Base-by-base conservation (phyloP, 179 eudicot genomes). In the Heliamphora pulchella region DNA sequence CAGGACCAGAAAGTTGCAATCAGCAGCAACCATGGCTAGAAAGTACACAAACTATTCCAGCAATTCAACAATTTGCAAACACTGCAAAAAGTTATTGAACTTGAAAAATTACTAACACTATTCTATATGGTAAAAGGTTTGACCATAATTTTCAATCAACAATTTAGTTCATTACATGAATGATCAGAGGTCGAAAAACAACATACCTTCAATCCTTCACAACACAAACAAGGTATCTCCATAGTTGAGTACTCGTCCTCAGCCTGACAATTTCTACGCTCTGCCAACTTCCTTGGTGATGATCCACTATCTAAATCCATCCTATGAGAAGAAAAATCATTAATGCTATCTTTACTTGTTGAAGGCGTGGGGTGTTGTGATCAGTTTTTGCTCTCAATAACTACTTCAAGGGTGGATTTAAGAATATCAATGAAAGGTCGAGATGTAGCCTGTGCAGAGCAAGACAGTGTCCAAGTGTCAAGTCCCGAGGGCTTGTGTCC, bases 191-290 rank as follows among this genome's bases (percentile, higher is more conserved):
- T 3, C 22, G 13, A 77, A 83, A 55, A 76, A 79, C 44, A 75
- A 74, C 89, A 43, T 5, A 91, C 98, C 97, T 91, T 93, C 81
- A 94, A 86, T 88, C 92, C 93, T 79, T 97, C 98, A 69, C 91
- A 81, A 79, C 98, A 93, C 47, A 91, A 87, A 84, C 97, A 94
- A 3, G 98, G 98, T 15, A 87, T 79, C 86, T 94, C 97, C 97
- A 94, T 88, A 71, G 87, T 91, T 2, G 89, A 82, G 44, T 89
- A 83, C 57, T 90, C 92, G 78, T 94, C 97, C 78, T 91, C 97
- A 77, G 91, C 98, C 22, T 93, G 96, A 84, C 98, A 94, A 81
- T 93, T 94, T 83, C 92, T 91, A 84, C 98, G 91, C 78, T 86
- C 84, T 6, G 82, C 94, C 67, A 86, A 61, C 80, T 86, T 88